A percentile compares a stretch with the other conserved stretches of the same genome.
These are phyloP conservation scores for Apiospora rasikravindrae DNA, from an alignment of 2,329 filamentous ascomycete species.

Conservation along the genomic window DNA sequence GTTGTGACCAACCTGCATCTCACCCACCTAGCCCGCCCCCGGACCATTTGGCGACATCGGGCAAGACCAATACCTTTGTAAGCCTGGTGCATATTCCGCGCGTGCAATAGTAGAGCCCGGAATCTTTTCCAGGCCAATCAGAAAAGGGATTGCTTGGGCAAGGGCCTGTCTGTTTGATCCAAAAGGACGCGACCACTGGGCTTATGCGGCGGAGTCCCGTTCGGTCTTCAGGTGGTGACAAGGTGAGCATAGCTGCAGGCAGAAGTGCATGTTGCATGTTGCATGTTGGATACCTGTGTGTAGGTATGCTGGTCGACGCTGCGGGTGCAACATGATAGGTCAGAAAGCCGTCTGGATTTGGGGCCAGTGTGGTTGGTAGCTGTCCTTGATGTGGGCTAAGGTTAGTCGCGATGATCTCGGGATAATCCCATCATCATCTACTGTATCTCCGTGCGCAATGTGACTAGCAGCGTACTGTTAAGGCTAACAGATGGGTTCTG, in stretches of 20 bases:
- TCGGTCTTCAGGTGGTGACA: background rate
- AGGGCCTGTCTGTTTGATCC: background rate
- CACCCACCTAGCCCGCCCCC: background rate
- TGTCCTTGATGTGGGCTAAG: background rate
- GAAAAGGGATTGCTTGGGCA: background rate
- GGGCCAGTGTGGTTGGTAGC: background rate
- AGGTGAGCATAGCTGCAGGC: background rate
- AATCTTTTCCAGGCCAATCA: background rate
- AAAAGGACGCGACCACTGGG: background rate
- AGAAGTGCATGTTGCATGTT: background rate
- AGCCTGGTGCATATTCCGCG: background rate
- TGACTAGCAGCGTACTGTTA: background rate
- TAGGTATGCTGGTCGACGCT: background rate
- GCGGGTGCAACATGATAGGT: conserved; percentile 6
- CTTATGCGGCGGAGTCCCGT: background rate
- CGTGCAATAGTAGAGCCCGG: background rate
- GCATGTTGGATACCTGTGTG: background rate
- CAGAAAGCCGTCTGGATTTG: background rate
- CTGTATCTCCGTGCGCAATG: background rate
- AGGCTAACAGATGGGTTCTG: background rate
- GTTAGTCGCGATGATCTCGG: background rate
- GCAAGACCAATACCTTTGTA: background rate
- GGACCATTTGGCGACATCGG: background rate
- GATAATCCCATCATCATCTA: background rate
- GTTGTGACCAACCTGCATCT: background rate